Evolutionary conservation across 2,329 filamentous ascomycete genomes (phyloP).

Genomic region (Colletotrichum aenigma): DNA sequence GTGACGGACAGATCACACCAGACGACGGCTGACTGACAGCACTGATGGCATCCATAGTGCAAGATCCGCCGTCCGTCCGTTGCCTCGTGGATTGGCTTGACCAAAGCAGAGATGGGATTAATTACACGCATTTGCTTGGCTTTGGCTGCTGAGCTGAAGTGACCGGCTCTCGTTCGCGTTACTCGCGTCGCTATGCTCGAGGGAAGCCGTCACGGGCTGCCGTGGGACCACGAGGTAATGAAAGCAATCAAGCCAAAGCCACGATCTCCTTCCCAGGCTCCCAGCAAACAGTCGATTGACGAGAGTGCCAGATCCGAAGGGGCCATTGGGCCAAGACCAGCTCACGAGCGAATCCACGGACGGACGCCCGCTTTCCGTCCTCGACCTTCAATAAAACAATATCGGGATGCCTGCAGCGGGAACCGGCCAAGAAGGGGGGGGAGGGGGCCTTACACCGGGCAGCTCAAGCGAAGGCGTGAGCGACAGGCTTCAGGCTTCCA

Average conservation of each 20-base stretch:
- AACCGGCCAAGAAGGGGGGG: neutral
- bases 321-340: neutral
- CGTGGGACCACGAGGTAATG: neutral
- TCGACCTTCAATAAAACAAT: slow-evolving; percentile 1
- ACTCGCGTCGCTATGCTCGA: neutral
- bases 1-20: slow-evolving; percentile 1
- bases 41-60: neutral
- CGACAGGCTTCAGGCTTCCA: neutral
- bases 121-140: neutral
- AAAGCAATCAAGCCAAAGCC: neutral
- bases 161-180: neutral
- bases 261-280: neutral
- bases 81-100: neutral
- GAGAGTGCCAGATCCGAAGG: neutral
- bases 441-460: neutral
- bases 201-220: neutral
- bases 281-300: neutral
- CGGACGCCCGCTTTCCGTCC: neutral
- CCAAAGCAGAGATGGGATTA: neutral
- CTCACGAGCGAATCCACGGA: neutral
- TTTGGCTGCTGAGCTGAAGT: neutral
- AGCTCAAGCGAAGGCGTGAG: neutral
- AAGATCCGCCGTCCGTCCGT: neutral
- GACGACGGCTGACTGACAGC: slow-evolving; percentile 15
- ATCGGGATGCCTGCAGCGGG: slow-evolving; percentile 3